Base-by-base conservation (phyloP, 164 flowering plant genomes). In the Magnolia officinalis region DNA sequence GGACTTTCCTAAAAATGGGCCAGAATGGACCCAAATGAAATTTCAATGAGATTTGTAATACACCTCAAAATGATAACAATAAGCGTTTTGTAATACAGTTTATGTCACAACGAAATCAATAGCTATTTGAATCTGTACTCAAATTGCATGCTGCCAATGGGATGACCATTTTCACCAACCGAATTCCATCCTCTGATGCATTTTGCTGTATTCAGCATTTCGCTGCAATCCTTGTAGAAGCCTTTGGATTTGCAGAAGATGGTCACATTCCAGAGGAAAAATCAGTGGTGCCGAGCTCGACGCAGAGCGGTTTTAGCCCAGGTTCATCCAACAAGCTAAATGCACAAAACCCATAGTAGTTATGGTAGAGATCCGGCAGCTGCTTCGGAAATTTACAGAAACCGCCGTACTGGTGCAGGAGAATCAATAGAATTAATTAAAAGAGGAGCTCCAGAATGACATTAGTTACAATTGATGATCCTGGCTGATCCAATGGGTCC, bases 341-440 rank as follows among this genome's bases (percentile, higher is more conserved):
- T 75, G 98, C 99, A 18, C 90, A 79, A 23, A 87, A 82, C 10
- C 98, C 97, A 77, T 90, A 94, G n/a, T n/a, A 92, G 61, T 95
- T 86, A 83, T 96, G 99, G 76, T 94, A 94, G 4, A 96, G 84
- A 84, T 96, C 99, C 55, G 99, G 98, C 50, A 88, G 76, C 63
- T 83, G 71, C 59, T 87, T 76, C 0, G 99, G 97, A 74, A 83
- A 89, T 81, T 96, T 96, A 73, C 98, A 87, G 87, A 92, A 94
- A 66, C 99, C 99, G 68, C 99, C 98, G 81, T 85, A 92, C 98
- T 92, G 89, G 52, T 6, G n/a, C 74, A 76, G 37, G 68, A 74
- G 51, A 77, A 63, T 63, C 51, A 71, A 70, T 63, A 78, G 49
- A 68, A 51, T 26, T n/a, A n/a, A n/a, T n/a, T 21, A 10, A 58